These are phyloP conservation scores for Trichomonas gallinae DNA, from an alignment of 208 protist genomes.

Conservation along the genomic window DNA sequence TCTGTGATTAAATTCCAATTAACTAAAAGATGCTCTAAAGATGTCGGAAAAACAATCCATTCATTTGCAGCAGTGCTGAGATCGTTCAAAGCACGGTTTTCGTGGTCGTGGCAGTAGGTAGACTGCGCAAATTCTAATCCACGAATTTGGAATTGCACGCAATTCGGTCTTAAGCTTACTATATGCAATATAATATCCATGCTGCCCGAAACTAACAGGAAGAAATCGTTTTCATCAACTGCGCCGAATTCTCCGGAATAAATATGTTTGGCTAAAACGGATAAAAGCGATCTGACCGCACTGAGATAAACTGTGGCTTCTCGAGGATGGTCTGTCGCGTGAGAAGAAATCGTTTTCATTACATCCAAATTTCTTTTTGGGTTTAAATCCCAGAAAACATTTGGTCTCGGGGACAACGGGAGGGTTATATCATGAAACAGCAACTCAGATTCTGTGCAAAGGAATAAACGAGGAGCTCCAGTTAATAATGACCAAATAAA, in stretches of 20 bases:
- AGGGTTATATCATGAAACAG: neutral
- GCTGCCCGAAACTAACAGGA: neutral
- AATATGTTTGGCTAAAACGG: neutral
- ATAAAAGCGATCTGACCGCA: neutral
- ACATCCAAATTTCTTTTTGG: neutral
- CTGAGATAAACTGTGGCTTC: neutral
- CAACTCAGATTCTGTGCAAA: neutral
- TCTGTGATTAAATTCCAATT: neutral
- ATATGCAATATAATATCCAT: neutral
- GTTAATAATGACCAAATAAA: neutral
- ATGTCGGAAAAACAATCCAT: neutral
- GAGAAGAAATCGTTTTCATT: neutral
- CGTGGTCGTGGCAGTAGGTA: neutral
- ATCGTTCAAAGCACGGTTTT: neutral
- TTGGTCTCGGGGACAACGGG: neutral
- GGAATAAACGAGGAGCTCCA: neutral
- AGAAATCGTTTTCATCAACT: neutral
- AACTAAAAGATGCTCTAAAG: neutral
- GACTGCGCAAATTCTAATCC: neutral
- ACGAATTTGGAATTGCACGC: neutral
- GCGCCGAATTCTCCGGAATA: neutral
- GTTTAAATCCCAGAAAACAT: neutral
- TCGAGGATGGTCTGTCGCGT: neutral
- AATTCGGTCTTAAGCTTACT: neutral
- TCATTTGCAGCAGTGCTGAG: neutral